Base-by-base conservation (phyloP, 2,329 filamentous ascomycete species). In the Rhynchosporium secalis region DNA sequence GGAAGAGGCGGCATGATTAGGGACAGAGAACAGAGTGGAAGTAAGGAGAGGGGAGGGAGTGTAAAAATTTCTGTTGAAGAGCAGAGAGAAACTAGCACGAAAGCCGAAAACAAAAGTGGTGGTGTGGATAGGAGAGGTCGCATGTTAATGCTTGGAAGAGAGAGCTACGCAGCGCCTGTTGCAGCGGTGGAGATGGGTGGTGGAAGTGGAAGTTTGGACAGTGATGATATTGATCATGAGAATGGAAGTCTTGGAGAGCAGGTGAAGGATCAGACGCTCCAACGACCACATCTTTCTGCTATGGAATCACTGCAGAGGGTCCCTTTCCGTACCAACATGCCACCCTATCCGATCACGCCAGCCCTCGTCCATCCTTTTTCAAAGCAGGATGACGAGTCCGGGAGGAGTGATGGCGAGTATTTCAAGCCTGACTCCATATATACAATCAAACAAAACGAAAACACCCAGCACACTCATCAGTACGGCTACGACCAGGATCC, bases 1-100 rank as follows among this genome's bases (percentile, higher is more conserved):
- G 64, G 70, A 63, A 70, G 72, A 12, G 66, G 71, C 10, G 70
- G 72, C 8, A 60, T 65, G 54, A 68, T 75, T 7, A 20, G 43
- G 5, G 43, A 20, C n/a, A 26, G n/a, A 9, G 7, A n/a, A 20
- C n/a, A 20, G n/a, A 26, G 43, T 26, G 43, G 43, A 20, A 26
- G n/a, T 70, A 71, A 38, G 72, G 73, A 33, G 54, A 56, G 66
- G 10, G 49, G 68, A 36, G 36, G 66, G 0, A 66, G 65, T 29
- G 65, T 65, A 10, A 54, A 62, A n/a, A 56, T 57, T 41, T 45
- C 69, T 55, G 43, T 65, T 59, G 62, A 70, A 62, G 51, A 64
- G 58, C 28, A 69, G 56, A 41, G 64, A 61, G 62, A 70, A 62
- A 56, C 64, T 57, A 26, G 69, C 57, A 48, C 65, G 63, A 29